These are phyloP conservation scores for Knoxdaviesia capensis DNA, from an alignment of 2,329 filamentous ascomycete genomes.

Conservation along the genomic window DNA sequence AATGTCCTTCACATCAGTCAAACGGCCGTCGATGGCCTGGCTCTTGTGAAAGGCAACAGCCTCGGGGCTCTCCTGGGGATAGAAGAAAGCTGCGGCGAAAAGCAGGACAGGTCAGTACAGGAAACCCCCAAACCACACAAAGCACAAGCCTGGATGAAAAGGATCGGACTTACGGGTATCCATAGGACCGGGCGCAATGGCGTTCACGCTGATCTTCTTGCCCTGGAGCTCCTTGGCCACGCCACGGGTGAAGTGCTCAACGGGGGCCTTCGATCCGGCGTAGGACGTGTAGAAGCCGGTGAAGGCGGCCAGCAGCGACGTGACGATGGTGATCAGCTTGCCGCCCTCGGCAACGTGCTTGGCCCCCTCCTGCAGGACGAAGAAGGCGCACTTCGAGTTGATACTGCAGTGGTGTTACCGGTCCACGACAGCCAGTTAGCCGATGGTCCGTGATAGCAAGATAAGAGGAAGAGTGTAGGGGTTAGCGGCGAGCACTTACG, in stretches of 20 bases:
- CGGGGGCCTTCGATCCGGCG: slow-evolving; percentile 19
- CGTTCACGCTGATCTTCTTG: slow-evolving; percentile 15
- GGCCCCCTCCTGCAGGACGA: slow-evolving; percentile 21
- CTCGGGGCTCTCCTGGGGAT: slow-evolving; percentile 19
- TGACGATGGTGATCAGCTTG: slow-evolving; percentile 25
- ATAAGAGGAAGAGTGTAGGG: neutral
- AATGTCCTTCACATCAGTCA: slow-evolving; percentile 22
- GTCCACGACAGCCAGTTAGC: neutral
- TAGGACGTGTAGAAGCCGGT: slow-evolving; percentile 23
- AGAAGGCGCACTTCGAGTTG: slow-evolving; percentile 24
- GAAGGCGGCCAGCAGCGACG: slow-evolving; percentile 22
- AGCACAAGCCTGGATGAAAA: neutral
- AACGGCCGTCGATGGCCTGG: slow-evolving; percentile 18
- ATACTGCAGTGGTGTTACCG: slow-evolving; percentile 10
- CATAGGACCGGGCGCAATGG: slow-evolving; percentile 17
- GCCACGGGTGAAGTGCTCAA: slow-evolving; percentile 18
- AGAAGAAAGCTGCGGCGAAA: slow-evolving; percentile 18
- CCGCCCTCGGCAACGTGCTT: slow-evolving; percentile 21
- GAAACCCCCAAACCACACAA: neutral
- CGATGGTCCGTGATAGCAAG: neutral
- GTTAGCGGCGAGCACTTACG: slow-evolving; percentile 10
- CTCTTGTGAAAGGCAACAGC: slow-evolving; percentile 23
- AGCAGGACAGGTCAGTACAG: neutral
- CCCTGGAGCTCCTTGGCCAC: slow-evolving; percentile 14
- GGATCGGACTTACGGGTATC: slow-evolving; percentile 15